phyloP scores from a whole-genome alignment of 2,329 filamentous ascomycete genomes.

The Colletotrichum liaoningense region DNA sequence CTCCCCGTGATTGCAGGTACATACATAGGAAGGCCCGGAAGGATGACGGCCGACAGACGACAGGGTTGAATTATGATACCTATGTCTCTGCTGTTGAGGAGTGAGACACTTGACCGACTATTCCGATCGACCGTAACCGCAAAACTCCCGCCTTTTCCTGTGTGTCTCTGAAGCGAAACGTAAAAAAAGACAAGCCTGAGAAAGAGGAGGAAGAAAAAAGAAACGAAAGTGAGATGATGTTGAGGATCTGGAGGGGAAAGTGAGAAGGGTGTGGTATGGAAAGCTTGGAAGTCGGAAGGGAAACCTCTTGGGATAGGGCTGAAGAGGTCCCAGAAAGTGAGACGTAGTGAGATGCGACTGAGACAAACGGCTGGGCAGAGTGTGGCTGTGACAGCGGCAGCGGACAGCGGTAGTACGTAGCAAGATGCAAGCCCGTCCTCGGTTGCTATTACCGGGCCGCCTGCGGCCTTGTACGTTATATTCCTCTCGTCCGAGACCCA shows the following conservation, averaged over 20 bases:
- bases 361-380: background rate
- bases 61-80: too few relatives aligned
- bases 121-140: conserved; percentile 5
- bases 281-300: background rate
- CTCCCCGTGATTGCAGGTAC: background rate
- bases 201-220: background rate
- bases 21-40: background rate
- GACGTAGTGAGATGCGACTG: background rate
- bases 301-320: background rate
- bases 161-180: background rate
- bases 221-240: background rate
- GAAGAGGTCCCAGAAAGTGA: background rate
- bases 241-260: background rate
- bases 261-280: background rate
- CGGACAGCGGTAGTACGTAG: too few relatives aligned
- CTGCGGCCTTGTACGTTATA: background rate
- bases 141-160: background rate
- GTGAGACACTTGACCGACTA: background rate
- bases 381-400: background rate
- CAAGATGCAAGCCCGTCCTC: background rate
- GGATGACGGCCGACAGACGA: background rate
- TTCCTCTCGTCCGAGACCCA: background rate
- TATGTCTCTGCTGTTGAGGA: too few relatives aligned
- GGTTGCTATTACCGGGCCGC: background rate
- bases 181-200: background rate